phyloP scores from a whole-genome alignment of 2,329 filamentous ascomycete genomes.

The Fusarium sp. region DNA sequence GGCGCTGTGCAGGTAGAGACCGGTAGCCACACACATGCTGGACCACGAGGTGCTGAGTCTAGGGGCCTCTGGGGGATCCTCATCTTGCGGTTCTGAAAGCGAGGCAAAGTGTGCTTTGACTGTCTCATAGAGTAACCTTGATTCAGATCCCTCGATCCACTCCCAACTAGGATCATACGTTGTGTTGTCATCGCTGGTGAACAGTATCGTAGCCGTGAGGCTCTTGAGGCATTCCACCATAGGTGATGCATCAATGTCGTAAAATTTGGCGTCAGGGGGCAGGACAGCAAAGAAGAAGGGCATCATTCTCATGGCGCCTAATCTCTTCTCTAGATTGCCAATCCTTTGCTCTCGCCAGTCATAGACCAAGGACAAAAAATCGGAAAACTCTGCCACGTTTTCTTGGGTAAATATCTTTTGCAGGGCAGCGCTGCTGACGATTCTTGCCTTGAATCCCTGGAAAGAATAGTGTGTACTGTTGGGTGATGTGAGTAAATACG shows the following conservation, averaged over 20 bases:
- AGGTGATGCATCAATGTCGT: constrained; percentile 18
- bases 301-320: constrained; percentile 27
- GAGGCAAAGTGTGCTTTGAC: constrained; percentile 34
- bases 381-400: constrained; percentile 14
- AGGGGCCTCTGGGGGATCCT: fast-evolving
- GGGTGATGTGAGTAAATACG: neutral
- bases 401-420: constrained; percentile 15
- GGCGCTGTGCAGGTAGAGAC: constrained; percentile 34
- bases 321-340: constrained; percentile 25
- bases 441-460: constrained; percentile 37
- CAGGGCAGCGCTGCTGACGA: constrained; percentile 22
- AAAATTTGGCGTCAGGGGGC: neutral
- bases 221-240: constrained; percentile 31
- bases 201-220: constrained; percentile 14
- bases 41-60: constrained; percentile 32
- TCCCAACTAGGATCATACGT: constrained; percentile 34
- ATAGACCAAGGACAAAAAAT: constrained; percentile 26
- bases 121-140: constrained; percentile 18
- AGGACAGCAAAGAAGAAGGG: constrained; percentile 36
- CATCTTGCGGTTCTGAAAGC: constrained; percentile 2
- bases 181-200: neutral
- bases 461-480: constrained; percentile 31
- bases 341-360: constrained; percentile 36
- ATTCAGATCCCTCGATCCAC: constrained; percentile 41
- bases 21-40: constrained; percentile 16